Percentiles rank a stretch among this genome's conserved stretches.
Evolutionary conservation across 2,329 filamentous ascomycete genomes (phyloP).

Genomic region (Aspergillus sp.): DNA sequence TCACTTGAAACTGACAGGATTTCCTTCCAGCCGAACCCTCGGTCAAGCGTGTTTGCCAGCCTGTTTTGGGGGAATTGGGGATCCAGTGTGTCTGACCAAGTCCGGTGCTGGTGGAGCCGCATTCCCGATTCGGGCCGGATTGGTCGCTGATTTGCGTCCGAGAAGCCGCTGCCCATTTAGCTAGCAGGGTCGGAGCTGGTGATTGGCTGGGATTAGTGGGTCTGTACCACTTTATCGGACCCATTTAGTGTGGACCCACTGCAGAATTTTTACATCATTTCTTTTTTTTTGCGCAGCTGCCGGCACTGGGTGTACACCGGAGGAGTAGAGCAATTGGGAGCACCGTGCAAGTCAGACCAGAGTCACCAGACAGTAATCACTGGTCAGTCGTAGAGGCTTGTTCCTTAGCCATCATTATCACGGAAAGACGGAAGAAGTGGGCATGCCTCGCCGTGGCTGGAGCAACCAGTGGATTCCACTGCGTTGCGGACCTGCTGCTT

Average conservation of each 20-base stretch:
- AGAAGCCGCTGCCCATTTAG: conserved; percentile 17
- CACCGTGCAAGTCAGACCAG: too few species aligned
- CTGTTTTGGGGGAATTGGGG: neutral
- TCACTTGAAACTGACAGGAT: conserved; percentile 5
- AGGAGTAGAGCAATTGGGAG: neutral
- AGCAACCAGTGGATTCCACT: conserved; percentile 17
- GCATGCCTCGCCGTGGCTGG: conserved; percentile 10
- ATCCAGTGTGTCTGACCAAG: conserved; percentile 7
- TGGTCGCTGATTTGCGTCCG: conserved; percentile 19
- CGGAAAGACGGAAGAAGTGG: conserved; percentile 9
- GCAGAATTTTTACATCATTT: conserved; percentile 10
- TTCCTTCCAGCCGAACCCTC: conserved; percentile 15
- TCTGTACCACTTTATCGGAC: conserved; percentile 20
- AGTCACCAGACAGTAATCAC: too few species aligned
- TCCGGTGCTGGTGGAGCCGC: conserved; percentile 24
- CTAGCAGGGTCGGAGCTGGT: neutral
- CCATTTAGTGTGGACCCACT: conserved; percentile 17
- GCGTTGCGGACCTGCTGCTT: neutral
- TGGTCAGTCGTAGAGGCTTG: too few species aligned
- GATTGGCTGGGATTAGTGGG: conserved; percentile 17
- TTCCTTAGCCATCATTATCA: too few species aligned
- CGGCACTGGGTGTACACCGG: neutral
- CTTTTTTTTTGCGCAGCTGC: neutral
- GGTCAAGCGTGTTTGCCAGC: neutral
- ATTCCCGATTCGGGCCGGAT: conserved; percentile 27